phyloP scores from a whole-genome alignment of 768 basidiomycete species.

The Rhizopogon vinicolor region DNA sequence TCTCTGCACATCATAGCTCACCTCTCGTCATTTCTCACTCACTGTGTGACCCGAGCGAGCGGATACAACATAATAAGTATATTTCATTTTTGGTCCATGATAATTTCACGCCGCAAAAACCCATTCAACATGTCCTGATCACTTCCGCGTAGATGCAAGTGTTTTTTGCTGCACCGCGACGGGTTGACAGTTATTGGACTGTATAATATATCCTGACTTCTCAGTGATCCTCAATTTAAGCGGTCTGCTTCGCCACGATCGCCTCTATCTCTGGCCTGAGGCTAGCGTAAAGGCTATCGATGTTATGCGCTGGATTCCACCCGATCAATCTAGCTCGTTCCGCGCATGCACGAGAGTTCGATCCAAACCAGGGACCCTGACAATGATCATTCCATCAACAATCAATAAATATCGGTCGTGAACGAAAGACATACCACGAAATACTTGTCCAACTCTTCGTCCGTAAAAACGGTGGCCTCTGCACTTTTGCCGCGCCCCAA shows the following conservation, averaged over 20 bases:
- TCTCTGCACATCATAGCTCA: too few relatives aligned
- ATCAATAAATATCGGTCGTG: not conserved
- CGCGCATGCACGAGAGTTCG: slow-evolving; percentile 15
- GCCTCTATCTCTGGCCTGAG: slow-evolving; percentile 18
- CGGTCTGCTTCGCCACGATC: slow-evolving; percentile 6
- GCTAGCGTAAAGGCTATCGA: slow-evolving; percentile 17
- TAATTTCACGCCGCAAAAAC: too few relatives aligned
- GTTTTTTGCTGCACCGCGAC: too few relatives aligned
- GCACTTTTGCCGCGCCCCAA: slow-evolving; percentile 31
- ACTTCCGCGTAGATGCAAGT: too few relatives aligned
- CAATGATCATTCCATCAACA: not conserved
- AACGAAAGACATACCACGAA: slow-evolving; percentile 9
- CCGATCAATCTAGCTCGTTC: slow-evolving; percentile 16
- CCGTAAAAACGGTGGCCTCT: slow-evolving; percentile 40
- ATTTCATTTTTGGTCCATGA: too few relatives aligned
- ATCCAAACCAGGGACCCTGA: slow-evolving; percentile 15
- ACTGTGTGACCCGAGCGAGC: too few relatives aligned
- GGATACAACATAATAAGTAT: too few relatives aligned
- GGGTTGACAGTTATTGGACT: too few relatives aligned
- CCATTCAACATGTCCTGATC: too few relatives aligned
- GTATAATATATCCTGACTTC: not conserved
- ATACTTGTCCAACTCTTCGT: slow-evolving; percentile 11
- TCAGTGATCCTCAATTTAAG: not conserved
- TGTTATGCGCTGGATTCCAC: slow-evolving; percentile 24
- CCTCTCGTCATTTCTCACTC: too few relatives aligned